Conservation (phyloP, 495 filamentous ascomycete genomes). For the Eremomyces bilateralis region DNA sequence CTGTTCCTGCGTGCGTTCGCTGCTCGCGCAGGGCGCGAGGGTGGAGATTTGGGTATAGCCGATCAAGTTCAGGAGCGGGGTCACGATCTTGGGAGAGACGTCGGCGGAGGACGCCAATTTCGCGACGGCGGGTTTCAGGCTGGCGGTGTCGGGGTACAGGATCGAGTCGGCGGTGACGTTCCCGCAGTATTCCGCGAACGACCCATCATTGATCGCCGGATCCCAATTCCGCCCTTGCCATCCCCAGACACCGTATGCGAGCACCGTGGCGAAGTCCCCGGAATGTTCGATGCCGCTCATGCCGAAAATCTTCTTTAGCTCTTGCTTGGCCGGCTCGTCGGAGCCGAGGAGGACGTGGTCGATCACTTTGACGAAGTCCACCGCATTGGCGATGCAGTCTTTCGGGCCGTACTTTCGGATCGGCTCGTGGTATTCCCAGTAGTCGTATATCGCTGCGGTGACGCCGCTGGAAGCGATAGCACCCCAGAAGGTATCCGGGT, state of each 20-base stretch:
- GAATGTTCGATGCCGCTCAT: conserved; percentile 32
- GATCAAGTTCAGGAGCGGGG: conserved; percentile 40
- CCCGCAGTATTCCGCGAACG: conserved; percentile 36
- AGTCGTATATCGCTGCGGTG: conserved; percentile 47
- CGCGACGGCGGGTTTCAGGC: conserved; percentile 20
- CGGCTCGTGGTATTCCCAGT: conserved; percentile 49
- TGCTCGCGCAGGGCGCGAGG: conserved; percentile 16
- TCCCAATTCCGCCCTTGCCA: conserved; percentile 56
- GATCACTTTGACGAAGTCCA: conserved; percentile 35
- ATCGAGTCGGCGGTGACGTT: conserved; percentile 28
- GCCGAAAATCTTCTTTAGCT: conserved; percentile 39
- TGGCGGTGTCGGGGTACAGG: conserved; percentile 25
- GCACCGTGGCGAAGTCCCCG: conserved; percentile 36
- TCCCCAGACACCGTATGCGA: conserved; percentile 27
- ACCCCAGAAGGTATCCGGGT: conserved; percentile 47
- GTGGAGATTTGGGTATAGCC: conserved; percentile 32
- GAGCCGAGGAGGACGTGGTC: conserved; percentile 41
- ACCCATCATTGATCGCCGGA: conserved; percentile 28
- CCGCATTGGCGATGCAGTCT: conserved; percentile 31
- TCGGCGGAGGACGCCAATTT: conserved; percentile 18
- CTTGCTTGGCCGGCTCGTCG: conserved; percentile 15
- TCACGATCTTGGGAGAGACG: conserved; percentile 26
- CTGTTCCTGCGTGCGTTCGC: conserved; percentile 24
- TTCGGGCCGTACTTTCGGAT: conserved; percentile 32
- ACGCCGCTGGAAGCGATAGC: conserved; percentile 52